Evolutionary conservation across 1,284 basidiomycete species (phyloP).

Genomic region (Xerocomus cyaneibrunnescens): DNA sequence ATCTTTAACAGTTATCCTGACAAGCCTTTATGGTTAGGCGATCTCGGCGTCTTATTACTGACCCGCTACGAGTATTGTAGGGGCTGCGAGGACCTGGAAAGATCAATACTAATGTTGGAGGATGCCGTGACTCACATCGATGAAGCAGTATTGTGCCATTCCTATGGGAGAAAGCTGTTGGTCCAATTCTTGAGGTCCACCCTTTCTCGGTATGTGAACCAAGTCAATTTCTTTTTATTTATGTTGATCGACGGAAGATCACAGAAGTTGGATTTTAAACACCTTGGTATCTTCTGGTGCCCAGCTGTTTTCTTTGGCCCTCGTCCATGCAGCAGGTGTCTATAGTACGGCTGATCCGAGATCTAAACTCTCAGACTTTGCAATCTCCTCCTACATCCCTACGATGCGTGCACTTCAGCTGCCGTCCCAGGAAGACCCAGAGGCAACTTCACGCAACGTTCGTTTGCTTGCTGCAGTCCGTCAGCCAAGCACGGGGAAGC

Average conservation of each 20-base stretch:
- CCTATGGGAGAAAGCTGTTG: conserved; percentile 8
- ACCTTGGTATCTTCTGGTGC: conserved; percentile 15
- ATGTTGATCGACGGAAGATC: neutral
- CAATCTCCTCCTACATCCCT: conserved; percentile 15
- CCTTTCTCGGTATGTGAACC: conserved; percentile 5
- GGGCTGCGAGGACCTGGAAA: neutral
- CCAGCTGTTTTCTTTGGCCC: conserved; percentile 9
- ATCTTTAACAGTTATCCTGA: neutral
- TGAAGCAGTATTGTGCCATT: conserved; percentile 2
- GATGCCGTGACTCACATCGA: neutral
- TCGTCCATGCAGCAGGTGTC: conserved; percentile 17
- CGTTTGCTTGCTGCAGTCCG: conserved; percentile 10
- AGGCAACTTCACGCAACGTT: neutral
- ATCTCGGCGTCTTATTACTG: neutral
- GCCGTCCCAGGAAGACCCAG: neutral
- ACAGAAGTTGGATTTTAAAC: neutral
- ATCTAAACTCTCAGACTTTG: conserved; percentile 12
- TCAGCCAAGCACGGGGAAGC: conserved; percentile 7
- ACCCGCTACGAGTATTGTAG: neutral
- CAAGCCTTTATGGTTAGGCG: neutral
- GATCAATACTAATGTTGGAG: neutral
- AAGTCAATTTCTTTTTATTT: neutral
- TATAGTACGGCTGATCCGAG: neutral
- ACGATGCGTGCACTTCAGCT: conserved; percentile 6
- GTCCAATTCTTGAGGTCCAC: conserved; percentile 6